Evolutionary conservation across 495 filamentous ascomycete species (phyloP).

Genomic region (Aspergillus wentii): DNA sequence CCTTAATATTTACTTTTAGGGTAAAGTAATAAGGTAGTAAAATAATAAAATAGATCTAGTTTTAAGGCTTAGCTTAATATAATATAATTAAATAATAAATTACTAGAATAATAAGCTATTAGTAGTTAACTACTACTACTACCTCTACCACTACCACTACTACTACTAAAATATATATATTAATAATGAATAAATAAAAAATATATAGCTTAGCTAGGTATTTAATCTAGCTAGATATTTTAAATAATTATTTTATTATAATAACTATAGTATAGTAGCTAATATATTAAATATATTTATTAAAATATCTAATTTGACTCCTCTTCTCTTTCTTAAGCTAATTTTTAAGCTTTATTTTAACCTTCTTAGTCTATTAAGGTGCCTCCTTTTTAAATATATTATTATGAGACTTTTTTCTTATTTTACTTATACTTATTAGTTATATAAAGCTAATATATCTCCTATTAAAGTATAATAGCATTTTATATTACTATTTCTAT

Average conservation of each 20-base stretch:
- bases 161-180: background rate
- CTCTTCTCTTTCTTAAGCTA: no score
- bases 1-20: background rate
- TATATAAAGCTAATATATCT: background rate
- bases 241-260: background rate
- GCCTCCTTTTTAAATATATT: background rate
- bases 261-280: background rate
- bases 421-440: background rate
- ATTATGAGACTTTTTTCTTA: constrained; percentile 1
- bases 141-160: no score
- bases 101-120: background rate
- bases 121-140: background rate
- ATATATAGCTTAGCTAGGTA: background rate
- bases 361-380: background rate
- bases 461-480: background rate
- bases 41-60: no score
- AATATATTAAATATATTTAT: background rate
- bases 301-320: no score
- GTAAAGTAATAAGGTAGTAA: background rate
- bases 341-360: no score
- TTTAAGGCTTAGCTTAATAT: no score
- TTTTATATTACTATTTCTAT: background rate
- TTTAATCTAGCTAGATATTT: background rate
- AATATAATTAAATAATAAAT: constrained; percentile 1
- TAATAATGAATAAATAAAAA: background rate